Conservation (phyloP, 2,329 filamentous ascomycete species). For the Aspergillus bombycis region DNA sequence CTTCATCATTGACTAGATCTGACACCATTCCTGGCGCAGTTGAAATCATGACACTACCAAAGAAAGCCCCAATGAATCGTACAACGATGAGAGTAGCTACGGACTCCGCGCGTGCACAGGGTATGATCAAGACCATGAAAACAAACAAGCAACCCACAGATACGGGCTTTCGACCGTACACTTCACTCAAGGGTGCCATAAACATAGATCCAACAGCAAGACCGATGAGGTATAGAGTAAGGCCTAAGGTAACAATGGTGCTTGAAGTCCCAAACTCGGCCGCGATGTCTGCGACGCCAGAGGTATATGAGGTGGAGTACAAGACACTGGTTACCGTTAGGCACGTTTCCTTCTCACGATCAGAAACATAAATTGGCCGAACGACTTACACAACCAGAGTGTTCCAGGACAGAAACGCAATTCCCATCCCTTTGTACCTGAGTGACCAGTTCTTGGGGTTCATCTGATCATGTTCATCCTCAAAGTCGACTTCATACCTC, state of each 20-base stretch:
- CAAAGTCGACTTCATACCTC: constrained; percentile 75
- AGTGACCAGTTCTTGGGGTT: constrained; percentile 72
- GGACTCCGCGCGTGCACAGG: constrained; percentile 70
- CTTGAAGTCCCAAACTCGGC: constrained; percentile 63
- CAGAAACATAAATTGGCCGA: not conserved
- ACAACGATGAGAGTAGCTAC: constrained; percentile 70
- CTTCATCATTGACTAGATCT: constrained; percentile 79
- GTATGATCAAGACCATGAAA: constrained; percentile 72
- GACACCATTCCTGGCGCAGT: constrained; percentile 82
- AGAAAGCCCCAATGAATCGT: constrained; percentile 74
- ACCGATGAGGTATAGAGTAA: constrained; percentile 78
- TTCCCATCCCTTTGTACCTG: constrained; percentile 58
- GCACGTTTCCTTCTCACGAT: not conserved
- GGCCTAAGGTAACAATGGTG: constrained; percentile 70
- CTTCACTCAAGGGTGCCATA: constrained; percentile 67
- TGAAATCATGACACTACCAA: constrained; percentile 77
- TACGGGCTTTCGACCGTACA: constrained; percentile 56
- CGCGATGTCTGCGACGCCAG: constrained; percentile 69
- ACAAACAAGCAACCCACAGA: constrained; percentile 67
- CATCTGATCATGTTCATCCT: constrained; percentile 60
- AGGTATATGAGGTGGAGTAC: constrained; percentile 79
- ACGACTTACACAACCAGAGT: constrained; percentile 56
- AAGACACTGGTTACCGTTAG: constrained; percentile 53
- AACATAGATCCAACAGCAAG: constrained; percentile 72
- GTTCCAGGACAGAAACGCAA: constrained; percentile 60